Evolutionary conservation across 108 stramenopile genomes (phyloP).

Genomic region (Cyclostephanos tholiformis): DNA sequence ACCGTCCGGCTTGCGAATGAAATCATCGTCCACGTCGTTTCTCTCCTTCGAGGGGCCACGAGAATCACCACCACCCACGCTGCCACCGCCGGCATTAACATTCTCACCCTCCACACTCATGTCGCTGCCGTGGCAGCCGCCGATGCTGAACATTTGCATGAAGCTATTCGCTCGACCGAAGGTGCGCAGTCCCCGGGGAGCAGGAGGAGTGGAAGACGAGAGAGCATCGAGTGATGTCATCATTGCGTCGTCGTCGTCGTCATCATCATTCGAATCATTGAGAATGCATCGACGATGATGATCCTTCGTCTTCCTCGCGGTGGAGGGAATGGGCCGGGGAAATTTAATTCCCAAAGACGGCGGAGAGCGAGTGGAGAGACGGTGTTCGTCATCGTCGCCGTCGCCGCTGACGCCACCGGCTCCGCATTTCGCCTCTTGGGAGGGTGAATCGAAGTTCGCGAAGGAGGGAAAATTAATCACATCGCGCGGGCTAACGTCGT

Average conservation of each 20-base stretch:
- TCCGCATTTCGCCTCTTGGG: background rate
- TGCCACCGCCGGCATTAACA: background rate
- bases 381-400: background rate
- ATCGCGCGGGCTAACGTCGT: slow-evolving; percentile 45
- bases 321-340: slow-evolving; percentile 10
- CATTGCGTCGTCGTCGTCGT: background rate
- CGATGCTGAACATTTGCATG: slow-evolving; percentile 43
- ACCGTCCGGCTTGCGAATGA: slow-evolving; percentile 18
- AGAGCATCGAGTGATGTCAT: background rate
- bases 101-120: background rate
- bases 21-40: slow-evolving; percentile 17
- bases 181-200: slow-evolving; percentile 15
- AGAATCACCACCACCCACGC: background rate
- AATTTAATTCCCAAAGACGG: background rate
- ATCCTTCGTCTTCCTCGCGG: slow-evolving; percentile 8
- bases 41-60: background rate
- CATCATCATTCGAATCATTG: background rate
- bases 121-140: background rate
- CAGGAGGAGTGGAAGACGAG: slow-evolving; percentile 9
- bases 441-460: slow-evolving; percentile 10
- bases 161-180: slow-evolving; percentile 44
- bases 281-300: slow-evolving; percentile 5
- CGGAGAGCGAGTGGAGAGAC: background rate
- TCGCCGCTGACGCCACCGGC: background rate
- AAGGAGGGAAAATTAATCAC: slow-evolving; percentile 36